Evolutionary conservation across 768 basidiomycete species (phyloP), one percentile per base, ranked within the genome.

Genomic region (Galerina marginata): DNA sequence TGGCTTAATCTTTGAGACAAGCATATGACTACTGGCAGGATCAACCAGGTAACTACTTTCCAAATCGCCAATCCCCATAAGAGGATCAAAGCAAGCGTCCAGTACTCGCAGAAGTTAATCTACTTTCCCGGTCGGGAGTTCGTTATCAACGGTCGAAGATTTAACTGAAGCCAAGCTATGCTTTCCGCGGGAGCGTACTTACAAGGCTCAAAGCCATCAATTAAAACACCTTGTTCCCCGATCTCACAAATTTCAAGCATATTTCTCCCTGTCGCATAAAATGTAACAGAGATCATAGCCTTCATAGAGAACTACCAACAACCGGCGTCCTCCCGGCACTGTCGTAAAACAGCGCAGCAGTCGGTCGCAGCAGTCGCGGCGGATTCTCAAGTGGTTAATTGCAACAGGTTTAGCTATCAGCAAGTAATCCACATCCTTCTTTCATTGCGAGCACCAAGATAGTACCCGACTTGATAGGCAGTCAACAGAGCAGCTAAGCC

Each of bases 221-320:
- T 60, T 63, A 64, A 73, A 73, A 72, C 76, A 69, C 77, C 78
- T 79, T 77, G 71, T 77, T 73, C 75, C 77, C 79, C 77, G 75
- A 69, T 72, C 78, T 77, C 80, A 79, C 80, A 80, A 72, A 72
- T 75, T 79, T 77, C 74, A 75, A 69, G 63, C 65, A 62, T 64
- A 66, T 54, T 65, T 72, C 69, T 67, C 68, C 66, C 64, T 66
- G 65, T 70, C 59, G 40, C 65, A 20, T 20, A 61, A 47, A 58
- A 40, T 70, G 67, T 62, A 70, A 77, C 75, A 71, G 64, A 74
- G 71, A 72, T 75, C 69, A 67, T 65, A 67, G 68, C 64, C 71
- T 72, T 73, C 69, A 66, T 42, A 69, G 74, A 75, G 74, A 75
- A 77, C 76, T 76, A 75, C 72, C 70, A 72, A 63, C 69, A 72